phyloP scores from a whole-genome alignment of 225 moss, liverwort and hornwort species.

The Rhytidiadelphus loreus region DNA sequence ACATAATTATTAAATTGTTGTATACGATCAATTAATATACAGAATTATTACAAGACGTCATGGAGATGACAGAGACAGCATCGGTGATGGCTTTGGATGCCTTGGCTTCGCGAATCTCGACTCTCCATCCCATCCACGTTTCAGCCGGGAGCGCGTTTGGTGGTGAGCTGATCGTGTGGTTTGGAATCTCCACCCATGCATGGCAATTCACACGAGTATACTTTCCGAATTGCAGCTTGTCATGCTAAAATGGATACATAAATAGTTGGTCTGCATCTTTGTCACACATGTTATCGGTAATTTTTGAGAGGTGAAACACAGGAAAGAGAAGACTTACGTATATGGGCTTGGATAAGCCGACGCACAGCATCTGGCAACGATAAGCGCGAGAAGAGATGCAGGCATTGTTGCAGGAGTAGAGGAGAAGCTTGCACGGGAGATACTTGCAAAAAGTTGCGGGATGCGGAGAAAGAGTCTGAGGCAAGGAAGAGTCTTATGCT shows the following conservation, averaged over 20 bases:
- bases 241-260: neutral
- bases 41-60: neutral
- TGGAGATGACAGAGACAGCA: neutral
- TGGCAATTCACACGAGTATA: neutral
- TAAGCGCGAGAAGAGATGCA: neutral
- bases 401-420: constrained; percentile 11
- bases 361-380: neutral
- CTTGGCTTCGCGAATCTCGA: neutral
- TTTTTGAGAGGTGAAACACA: neutral
- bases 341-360: neutral
- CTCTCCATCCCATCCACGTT: neutral
- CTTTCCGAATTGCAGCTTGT: neutral
- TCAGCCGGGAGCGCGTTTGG: neutral
- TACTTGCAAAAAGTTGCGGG: constrained; percentile 22
- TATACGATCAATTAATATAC: neutral
- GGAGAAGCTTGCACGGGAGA: constrained; percentile 12
- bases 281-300: neutral
- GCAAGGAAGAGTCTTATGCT: constrained; percentile 1
- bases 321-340: neutral
- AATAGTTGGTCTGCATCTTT: neutral
- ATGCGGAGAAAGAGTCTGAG: constrained; percentile 19
- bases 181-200: neutral
- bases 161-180: neutral
- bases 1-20: neutral
- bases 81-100: neutral